Evolutionary conservation across 1,284 basidiomycete species (phyloP), one percentile per base, ranked within the genome.

Genomic region (Pascua guehoae): DNA sequence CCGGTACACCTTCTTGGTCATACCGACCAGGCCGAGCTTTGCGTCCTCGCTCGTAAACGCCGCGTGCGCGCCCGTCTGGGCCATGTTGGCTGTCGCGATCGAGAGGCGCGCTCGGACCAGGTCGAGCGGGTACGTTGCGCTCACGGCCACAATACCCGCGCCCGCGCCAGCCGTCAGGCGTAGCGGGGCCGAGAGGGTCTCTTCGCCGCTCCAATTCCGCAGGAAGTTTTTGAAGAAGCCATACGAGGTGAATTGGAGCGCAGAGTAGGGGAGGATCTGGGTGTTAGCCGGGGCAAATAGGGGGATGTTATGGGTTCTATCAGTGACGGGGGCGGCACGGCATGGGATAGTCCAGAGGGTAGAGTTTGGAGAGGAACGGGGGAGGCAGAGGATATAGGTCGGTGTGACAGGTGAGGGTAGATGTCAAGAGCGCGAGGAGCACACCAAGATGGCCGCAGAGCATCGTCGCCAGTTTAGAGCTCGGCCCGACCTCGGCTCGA

Each of bases 101-200:
- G 90, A 93, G 64, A 97, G 81, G 48, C 93, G 84, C n/a, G 91
- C 89, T 51, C 93, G 85, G 18, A 97, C 89, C 53, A 97, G 85
- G 75, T 97, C 93, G 62, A 97, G 79, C 4, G 93, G 93, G 77
- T 96, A 97, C 70, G 93, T 97, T 38, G 89, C 84, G 62, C 87
- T 86, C 57, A 93, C 93, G 62, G 89, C 91, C 10, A 89, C 88
- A 59, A 95, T 89, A 24, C 93, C 93, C 41, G 92, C 93, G 5
- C 94, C 78, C 5, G 91, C 93, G 63, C 93, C 93, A 48, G 89
- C 86, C 1, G 84, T 80, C 41, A 97, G 80, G 49, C 92, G 83
- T 58, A 87, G 86, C 1, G 88, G 86, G 39, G 91, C 92, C 73
- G 92, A 89, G 12, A 97, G 81, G 62, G 86, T 83, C 68, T 79